These are phyloP conservation scores for Paracoccidioides brasiliensis DNA, from an alignment of 2,329 filamentous ascomycete genomes.

Conservation along the genomic window DNA sequence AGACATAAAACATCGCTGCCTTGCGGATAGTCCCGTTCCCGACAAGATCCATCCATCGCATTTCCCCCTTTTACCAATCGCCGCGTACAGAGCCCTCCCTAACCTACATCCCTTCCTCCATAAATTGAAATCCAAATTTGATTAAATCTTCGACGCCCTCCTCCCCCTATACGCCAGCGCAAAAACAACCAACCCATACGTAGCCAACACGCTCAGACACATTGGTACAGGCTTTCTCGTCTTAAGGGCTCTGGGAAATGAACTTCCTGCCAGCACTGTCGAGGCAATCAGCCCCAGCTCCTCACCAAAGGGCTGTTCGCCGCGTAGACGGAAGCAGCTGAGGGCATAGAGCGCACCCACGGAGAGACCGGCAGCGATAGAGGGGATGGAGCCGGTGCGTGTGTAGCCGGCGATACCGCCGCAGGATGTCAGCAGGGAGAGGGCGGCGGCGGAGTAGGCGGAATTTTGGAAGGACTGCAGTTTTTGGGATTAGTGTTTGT, in stretches of 20 bases:
- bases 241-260: constrained; percentile 75
- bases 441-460: constrained; percentile 55
- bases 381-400: constrained; percentile 74
- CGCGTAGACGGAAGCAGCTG: constrained; percentile 66
- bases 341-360: constrained; percentile 70
- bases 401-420: constrained; percentile 81
- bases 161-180: constrained; percentile 49
- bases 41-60: not conserved
- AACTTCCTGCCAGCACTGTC: constrained; percentile 66
- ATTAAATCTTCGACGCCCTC: constrained; percentile 11
- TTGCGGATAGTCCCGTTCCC: too few species aligned
- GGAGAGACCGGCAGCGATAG: constrained; percentile 67
- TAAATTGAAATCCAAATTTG: not conserved
- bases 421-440: constrained; percentile 69
- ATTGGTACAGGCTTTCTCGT: constrained; percentile 72
- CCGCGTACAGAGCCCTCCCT: too few species aligned
- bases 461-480: constrained; percentile 14
- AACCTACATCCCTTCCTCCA: too few species aligned
- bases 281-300: constrained; percentile 85
- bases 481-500: not conserved
- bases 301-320: constrained; percentile 65
- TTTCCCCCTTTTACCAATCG: too few species aligned
- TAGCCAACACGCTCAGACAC: constrained; percentile 63
- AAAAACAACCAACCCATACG: constrained; percentile 68
- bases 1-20: too few species aligned